Conservation (phyloP, 768 basidiomycete species). For the Pleurotus pulmonarius region DNA sequence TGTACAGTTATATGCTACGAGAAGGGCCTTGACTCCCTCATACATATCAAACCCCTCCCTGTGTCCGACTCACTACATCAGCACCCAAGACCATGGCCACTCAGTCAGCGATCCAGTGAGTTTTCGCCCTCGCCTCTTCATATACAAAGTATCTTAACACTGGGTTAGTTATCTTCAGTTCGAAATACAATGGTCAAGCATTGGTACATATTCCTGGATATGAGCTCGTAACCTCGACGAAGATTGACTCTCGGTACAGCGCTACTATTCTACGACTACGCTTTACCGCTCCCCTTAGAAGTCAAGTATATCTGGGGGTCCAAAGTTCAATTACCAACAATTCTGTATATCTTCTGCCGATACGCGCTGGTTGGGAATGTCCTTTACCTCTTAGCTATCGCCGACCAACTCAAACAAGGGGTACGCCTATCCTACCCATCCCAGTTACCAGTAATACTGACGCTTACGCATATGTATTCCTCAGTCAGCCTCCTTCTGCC, state of each 20-base stretch:
- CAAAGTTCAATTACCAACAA: conserved; percentile 21
- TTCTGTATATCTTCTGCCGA: conserved; percentile 20
- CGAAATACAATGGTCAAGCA: conserved; percentile 18
- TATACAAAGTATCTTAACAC: not conserved
- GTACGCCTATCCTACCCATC: conserved; percentile 7
- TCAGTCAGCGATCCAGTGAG: not conserved
- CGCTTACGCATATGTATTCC: not conserved
- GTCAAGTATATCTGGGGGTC: conserved; percentile 27
- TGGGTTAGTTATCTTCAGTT: conserved; percentile 13
- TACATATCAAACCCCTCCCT: too few species aligned
- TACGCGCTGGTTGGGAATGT: conserved; percentile 19
- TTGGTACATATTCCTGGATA: conserved; percentile 9
- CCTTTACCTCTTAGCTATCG: conserved; percentile 25
- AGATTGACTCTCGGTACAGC: conserved; percentile 10
- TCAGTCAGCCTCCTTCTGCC: not conserved
- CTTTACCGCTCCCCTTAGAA: conserved; percentile 25
- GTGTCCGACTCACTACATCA: too few species aligned
- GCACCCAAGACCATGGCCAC: not conserved
- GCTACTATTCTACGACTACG: conserved; percentile 28
- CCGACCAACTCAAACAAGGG: conserved; percentile 14
- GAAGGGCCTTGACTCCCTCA: too few species aligned
- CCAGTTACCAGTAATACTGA: not conserved
- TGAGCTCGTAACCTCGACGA: not conserved
- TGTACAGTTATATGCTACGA: too few species aligned
- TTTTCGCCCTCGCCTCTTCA: not conserved